Evolutionary conservation across 371 early-diverging fungal genomes (phyloP), one percentile per base, ranked within the genome.

Genomic region (Aphelidium insulamus): DNA sequence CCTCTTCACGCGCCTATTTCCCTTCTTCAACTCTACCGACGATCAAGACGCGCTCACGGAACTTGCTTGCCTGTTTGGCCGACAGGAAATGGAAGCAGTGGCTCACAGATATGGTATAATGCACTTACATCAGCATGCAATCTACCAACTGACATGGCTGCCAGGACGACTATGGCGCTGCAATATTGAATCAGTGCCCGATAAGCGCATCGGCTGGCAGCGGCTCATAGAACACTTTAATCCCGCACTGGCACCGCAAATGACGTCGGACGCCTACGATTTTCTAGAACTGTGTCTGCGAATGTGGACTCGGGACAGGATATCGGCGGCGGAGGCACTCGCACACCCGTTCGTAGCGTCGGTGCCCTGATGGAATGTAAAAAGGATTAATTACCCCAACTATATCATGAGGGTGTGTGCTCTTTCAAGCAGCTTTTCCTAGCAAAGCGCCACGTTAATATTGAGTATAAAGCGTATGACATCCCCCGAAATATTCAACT

Each of bases 41-140:
- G 99, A 98, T 42, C 53, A 63, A 8, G 90, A 95, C 24, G 77
- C 85, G 3, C 42, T 95, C 15, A 50, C 90, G 15, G 99, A 98
- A 53, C 52, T 98, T 2, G 84, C 77, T 0, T 62, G 60, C 32
- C 45, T 99, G 9, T 92, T 77, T 56, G 99, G 99, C 0, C 49
- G 55, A 17, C 37, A 59, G 4, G 77, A 58, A 26, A 77, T 99
- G 84, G 54, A 76, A 32, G 52, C 62, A 4, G 57, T 62, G 10
- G 85, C 84, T 0, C 37, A 48, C 1, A 30, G 44, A 10, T 57
- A 70, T 9, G 53, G 78, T 71, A 58, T n/a, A 37, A 57, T 38
- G 10, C 7, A 17, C 2, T 3, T 23, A 4, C 10, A 2, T 18
- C 4, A 11, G 2, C 5, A 9, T 10, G n/a, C 26, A 24, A 35